Percentiles rank a stretch among this genome's conserved stretches.
These are phyloP conservation scores for Tricholoma bakamatsutake DNA, from an alignment of 768 basidiomycete species.

Conservation along the genomic window DNA sequence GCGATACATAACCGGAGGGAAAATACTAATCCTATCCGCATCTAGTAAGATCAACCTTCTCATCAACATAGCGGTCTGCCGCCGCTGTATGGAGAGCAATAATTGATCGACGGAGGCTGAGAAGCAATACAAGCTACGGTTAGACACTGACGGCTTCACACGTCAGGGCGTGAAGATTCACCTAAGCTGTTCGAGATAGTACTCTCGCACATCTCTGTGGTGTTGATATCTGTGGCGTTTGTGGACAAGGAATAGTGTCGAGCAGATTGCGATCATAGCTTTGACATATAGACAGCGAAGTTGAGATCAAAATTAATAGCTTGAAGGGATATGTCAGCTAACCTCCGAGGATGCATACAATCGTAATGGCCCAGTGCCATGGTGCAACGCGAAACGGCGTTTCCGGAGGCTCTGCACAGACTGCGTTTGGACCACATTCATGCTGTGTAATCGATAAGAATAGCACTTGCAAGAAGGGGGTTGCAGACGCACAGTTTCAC, in stretches of 20 bases:
- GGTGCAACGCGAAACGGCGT: slow-evolving; percentile 31
- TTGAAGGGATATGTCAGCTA: slow-evolving; percentile 9
- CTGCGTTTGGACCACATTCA: slow-evolving; percentile 23
- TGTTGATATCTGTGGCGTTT: slow-evolving; percentile 32
- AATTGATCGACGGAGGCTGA: slow-evolving; percentile 30
- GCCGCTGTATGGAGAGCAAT: slow-evolving; percentile 29
- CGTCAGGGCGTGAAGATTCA: slow-evolving; percentile 10
- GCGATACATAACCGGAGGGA: neutral
- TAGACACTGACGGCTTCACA: no score
- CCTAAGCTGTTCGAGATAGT: slow-evolving; percentile 45
- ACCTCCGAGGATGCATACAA: slow-evolving; percentile 34
- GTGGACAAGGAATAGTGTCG: slow-evolving; percentile 35
- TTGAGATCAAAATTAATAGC: neutral
- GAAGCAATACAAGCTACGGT: neutral
- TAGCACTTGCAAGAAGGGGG: neutral
- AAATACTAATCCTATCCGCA: neutral
- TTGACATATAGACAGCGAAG: neutral
- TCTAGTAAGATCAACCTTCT: slow-evolving; percentile 1
- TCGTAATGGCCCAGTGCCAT: slow-evolving; percentile 39
- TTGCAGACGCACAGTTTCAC: slow-evolving; percentile 30
- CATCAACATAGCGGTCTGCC: slow-evolving; percentile 13
- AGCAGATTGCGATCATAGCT: slow-evolving; percentile 34
- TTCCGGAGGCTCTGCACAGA: slow-evolving; percentile 30
- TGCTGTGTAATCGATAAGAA: slow-evolving; percentile 12
- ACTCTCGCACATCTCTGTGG: slow-evolving; percentile 38